Evolutionary conservation across 352 stramenopile genomes (phyloP).

Genomic region (Globisporangium yorkense): DNA sequence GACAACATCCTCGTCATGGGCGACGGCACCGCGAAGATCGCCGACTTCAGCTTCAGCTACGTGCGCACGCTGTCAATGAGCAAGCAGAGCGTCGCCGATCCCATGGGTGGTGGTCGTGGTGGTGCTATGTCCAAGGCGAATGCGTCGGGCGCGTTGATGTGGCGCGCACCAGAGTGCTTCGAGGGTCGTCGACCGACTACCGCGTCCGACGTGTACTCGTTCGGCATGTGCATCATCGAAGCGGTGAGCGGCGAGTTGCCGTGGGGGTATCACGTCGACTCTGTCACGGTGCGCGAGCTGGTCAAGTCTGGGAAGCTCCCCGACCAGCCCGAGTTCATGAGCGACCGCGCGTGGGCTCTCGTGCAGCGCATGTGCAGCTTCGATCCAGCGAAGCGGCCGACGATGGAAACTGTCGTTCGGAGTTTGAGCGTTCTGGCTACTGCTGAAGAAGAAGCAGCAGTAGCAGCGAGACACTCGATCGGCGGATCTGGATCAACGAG

Average conservation of each 20-base stretch:
- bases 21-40: not conserved
- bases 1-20: constrained; percentile 28
- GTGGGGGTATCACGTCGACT: not conserved
- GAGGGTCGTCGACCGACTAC: not conserved
- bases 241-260: not conserved
- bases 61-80: not conserved
- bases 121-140: not conserved
- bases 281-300: constrained; percentile 26
- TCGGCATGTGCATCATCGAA: constrained; percentile 8
- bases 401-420: no score
- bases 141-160: not conserved
- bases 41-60: constrained; percentile 4
- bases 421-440: no score
- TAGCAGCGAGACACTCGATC: no score
- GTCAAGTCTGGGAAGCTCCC: not conserved
- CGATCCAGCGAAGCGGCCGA: not conserved
- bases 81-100: not conserved
- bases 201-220: constrained; percentile 2
- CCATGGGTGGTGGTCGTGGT: no score
- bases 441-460: no score
- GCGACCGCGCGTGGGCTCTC: not conserved
- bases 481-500: no score
- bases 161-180: not conserved
- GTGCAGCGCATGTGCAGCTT: not conserved
- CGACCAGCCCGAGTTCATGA: not conserved